A percentile compares a stretch with the other conserved stretches of the same genome.
Conservation (phyloP, 441 rosid species). For the Lagerstroemia fauriei region DNA sequence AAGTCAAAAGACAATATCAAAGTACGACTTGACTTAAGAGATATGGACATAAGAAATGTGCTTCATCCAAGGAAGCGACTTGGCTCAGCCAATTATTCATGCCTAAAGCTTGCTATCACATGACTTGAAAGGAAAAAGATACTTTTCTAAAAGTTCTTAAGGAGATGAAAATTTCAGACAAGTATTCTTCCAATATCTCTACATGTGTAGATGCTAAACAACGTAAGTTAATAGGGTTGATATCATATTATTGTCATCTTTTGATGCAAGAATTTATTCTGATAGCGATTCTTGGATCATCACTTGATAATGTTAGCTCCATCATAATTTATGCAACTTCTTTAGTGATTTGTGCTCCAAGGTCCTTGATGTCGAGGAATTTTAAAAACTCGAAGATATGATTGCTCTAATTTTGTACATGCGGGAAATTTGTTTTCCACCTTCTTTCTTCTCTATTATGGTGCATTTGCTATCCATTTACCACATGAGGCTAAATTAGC, state of each 20-base stretch:
- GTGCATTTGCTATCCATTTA: conserved; percentile 7
- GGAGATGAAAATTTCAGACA: conserved; percentile 6
- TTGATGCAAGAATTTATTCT: conserved; percentile 11
- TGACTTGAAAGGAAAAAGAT: background rate
- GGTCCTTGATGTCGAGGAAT: background rate
- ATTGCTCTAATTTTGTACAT: background rate
- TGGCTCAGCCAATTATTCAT: background rate
- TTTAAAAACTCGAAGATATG: background rate
- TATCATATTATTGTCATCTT: conserved; percentile 15
- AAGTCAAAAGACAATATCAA: background rate
- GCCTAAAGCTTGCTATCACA: background rate
- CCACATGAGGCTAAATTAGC: too few species aligned
- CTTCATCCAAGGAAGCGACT: background rate
- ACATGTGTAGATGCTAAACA: background rate
- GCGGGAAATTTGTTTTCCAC: conserved; percentile 3
- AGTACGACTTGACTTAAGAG: background rate
- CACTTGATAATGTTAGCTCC: background rate
- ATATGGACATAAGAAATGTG: background rate
- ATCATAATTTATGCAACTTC: background rate
- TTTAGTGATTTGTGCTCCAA: conserved; percentile 12
- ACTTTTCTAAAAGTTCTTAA: background rate
- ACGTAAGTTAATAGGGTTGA: background rate
- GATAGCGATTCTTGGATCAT: background rate
- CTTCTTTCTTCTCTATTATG: conserved; percentile 15
- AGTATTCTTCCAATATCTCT: conserved; percentile 16